These are phyloP conservation scores for Populus euphratica DNA, from an alignment of 345 rosid genomes.

Conservation along the genomic window DNA sequence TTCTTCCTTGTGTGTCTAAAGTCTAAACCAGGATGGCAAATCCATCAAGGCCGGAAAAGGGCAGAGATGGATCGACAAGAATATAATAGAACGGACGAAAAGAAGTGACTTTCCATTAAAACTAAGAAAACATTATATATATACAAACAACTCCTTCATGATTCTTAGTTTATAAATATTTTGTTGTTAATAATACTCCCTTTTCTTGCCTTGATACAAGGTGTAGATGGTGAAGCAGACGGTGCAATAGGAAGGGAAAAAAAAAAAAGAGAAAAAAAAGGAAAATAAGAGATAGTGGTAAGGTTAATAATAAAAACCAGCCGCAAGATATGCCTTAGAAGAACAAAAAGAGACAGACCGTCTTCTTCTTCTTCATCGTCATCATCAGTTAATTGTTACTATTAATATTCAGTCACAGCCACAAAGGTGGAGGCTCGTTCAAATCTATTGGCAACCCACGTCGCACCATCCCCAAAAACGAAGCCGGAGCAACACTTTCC, in stretches of 20 bases:
- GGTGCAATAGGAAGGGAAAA: neutral
- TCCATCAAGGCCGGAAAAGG: neutral
- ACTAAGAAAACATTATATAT: neutral
- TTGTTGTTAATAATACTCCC: neutral
- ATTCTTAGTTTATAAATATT: neutral
- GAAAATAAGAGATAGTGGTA: neutral
- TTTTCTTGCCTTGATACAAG: neutral
- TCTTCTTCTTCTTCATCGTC: neutral
- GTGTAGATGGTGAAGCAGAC: neutral
- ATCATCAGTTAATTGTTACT: neutral
- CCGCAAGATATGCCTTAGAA: neutral
- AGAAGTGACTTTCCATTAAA: neutral
- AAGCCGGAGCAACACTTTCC: slow-evolving; percentile 24
- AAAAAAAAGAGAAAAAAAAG: neutral
- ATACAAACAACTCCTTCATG: neutral
- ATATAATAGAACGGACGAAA: neutral
- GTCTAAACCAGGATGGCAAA: neutral
- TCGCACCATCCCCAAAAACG: slow-evolving; percentile 45
- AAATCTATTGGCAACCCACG: slow-evolving; percentile 86
- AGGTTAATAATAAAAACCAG: neutral
- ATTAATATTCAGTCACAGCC: slow-evolving; percentile 45
- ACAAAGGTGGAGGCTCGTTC: slow-evolving; percentile 92
- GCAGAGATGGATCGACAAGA: neutral
- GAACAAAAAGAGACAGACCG: neutral
- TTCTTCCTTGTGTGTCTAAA: neutral